Evolutionary conservation across 768 basidiomycete genomes (phyloP), one percentile per base, ranked within the genome.

Genomic region (Tylopilus cervinicoccineus): DNA sequence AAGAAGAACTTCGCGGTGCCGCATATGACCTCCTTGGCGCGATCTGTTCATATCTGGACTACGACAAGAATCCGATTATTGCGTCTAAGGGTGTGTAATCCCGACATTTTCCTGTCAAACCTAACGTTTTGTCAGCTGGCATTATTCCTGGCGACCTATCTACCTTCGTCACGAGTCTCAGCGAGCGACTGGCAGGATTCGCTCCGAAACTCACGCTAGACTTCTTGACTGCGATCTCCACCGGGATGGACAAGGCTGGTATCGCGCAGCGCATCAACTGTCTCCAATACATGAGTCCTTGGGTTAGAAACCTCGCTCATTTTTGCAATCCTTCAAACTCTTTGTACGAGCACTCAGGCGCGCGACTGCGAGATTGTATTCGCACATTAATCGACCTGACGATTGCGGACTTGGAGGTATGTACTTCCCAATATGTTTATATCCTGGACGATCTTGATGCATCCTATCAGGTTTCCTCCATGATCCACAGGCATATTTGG

Each of bases 141-240:
- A 86, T 85, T 50, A 75, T 89, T 42, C 84, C 86, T 14, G 81
- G 84, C 4, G 81, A 84, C 52, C 72, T 80, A 12, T 73, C 72
- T 40, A 70, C 81, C 1, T 87, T 88, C 52, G 78, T 85, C 20
- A 66, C 74, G 9, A 73, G 75, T 42, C 65, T 92, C 36, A 92
- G 89, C 64, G 86, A 86, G 51, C 78, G 77, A 36, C 68, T 93
- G 14, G 81, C 90, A 3, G 73, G 72, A 2, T 84, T 83, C 57
- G 80, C 79, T n/a, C 91, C 93, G 11, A 80, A 88, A 28, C 71
- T 95, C 27, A 93, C 92, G 0, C 71, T 95, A 16, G 93, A 95
- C 65, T 90, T 95, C 67, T 72, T 94, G 45, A 80, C 83, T n/a
- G 93, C 93, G 66, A 88, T 93, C 24, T 80, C 80, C 27, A 77